A percentile compares a stretch with the other conserved stretches of the same genome.
Conservation (phyloP, 2,329 filamentous ascomycete genomes). For the Diaporthe ampelina region DNA sequence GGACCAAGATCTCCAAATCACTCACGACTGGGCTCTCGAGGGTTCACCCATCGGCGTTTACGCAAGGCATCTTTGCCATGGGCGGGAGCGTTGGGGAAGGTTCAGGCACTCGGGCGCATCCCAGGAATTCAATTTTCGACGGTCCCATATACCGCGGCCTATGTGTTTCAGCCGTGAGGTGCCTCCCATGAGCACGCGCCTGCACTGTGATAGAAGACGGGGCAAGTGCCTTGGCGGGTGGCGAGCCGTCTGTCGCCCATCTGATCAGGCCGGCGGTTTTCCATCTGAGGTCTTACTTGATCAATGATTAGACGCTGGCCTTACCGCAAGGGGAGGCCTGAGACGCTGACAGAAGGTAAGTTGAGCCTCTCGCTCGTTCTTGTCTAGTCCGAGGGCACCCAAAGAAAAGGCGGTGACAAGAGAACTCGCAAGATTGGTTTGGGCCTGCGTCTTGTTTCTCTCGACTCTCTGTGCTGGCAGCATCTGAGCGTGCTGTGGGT, state of each 20-base stretch:
- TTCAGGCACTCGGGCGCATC: conserved; percentile 26
- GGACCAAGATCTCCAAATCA: conserved; percentile 13
- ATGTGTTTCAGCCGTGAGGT: conserved; percentile 34
- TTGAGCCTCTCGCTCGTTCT: conserved; percentile 19
- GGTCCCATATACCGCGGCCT: conserved; percentile 24
- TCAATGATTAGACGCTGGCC: conserved; percentile 7
- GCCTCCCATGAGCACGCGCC: conserved; percentile 1
- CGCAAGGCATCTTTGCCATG: conserved; percentile 19
- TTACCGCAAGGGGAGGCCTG: background rate
- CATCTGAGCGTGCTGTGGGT: background rate
- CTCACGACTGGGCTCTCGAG: conserved; percentile 7
- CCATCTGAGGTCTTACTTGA: conserved; percentile 10
- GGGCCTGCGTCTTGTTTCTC: background rate
- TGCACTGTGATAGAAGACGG: conserved; percentile 25
- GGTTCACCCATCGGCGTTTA: conserved; percentile 28
- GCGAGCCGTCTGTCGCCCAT: conserved; percentile 16
- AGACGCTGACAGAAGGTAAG: conserved; percentile 31
- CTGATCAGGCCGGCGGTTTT: conserved; percentile 28
- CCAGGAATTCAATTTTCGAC: conserved; percentile 19
- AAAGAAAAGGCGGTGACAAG: conserved; percentile 15
- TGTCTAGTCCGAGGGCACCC: background rate
- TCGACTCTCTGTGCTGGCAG: background rate
- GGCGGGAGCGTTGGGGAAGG: conserved; percentile 4
- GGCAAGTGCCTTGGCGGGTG: conserved; percentile 27
- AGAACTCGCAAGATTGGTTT: background rate